Base-by-base conservation (phyloP, 371 early-diverging fungal species). In the Mortierella sp. region DNA sequence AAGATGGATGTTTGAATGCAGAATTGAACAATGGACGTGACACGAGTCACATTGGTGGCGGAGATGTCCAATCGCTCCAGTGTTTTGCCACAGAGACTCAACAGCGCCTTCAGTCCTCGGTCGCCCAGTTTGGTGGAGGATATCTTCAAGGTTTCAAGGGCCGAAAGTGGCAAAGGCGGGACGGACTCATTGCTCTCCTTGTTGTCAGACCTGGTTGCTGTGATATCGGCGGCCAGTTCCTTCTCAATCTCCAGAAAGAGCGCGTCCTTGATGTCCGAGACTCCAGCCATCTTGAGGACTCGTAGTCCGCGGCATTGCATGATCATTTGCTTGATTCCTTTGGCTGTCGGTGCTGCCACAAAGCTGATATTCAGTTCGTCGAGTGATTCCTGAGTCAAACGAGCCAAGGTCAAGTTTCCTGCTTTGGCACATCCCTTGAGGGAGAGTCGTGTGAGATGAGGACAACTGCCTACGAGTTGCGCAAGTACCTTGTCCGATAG, bases 381-480 rank as follows among this genome's bases (percentile, higher is more conserved):
- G 0, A 71, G 28, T 4, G 57, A 37, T 1, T 43, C 46, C 10
- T 2, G 29, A 6, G 72, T 53, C 7, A 71, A 31, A 17, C 41
- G 55, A 13, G 55, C 55, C 46, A 71, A 43, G 19, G 64, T 71
- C 55, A 65, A 34, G 25, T 71, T 66, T 1, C 72, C 72, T 2
- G 51, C 72, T n/a, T 71, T 71, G 49, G 53, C 53, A 29, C 72
- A 71, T 4, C 66, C 72, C 50, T 71, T 71, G n/a, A 71, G 44
- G 10, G 53, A 71, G 17, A 71, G 46, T 39, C 58, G 39, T 2
- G 16, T 13, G 16, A 65, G 27, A 0, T 19, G 27, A 3, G 65
- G 44, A 31, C 61, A 65, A 0, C 57, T 40, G 0, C 58, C 46
- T 1, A 71, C 72, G 22, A 71, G 29, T 19, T 57, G 60, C 2